Percentiles rank a stretch among this genome's conserved stretches.
Conservation (phyloP, 192 early-diverging fungal species). For the Backusella mclennaniae region DNA sequence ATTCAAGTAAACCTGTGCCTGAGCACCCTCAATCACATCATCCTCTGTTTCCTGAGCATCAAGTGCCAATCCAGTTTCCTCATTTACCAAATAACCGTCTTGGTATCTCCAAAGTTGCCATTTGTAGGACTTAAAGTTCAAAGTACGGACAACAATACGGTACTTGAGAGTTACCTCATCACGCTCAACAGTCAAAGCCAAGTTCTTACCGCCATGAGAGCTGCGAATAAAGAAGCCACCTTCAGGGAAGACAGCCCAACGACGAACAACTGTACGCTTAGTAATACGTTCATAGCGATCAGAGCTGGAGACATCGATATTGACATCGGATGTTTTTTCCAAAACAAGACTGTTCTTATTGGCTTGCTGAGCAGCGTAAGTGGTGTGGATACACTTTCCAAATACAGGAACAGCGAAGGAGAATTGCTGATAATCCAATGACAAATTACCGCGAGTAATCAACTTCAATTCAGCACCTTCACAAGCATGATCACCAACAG, state of each 20-base stretch:
- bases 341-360: neutral
- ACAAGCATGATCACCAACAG: neutral
- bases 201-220: conserved; percentile 10
- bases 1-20: conserved; percentile 12
- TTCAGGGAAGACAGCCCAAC: conserved; percentile 34
- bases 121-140: conserved; percentile 26
- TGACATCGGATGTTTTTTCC: neutral
- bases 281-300: conserved; percentile 21
- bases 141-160: conserved; percentile 4
- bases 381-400: conserved; percentile 5
- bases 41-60: conserved; percentile 10
- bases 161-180: conserved; percentile 11
- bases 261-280: conserved; percentile 22
- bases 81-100: conserved; percentile 26
- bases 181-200: conserved; percentile 24
- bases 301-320: neutral
- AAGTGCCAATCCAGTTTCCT: conserved; percentile 19
- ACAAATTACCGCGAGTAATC: conserved; percentile 10
- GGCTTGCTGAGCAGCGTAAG: conserved; percentile 3
- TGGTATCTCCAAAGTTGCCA: conserved; percentile 33
- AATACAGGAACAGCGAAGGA: conserved; percentile 28
- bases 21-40: conserved; percentile 10
- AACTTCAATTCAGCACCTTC: conserved; percentile 21
- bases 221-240: conserved; percentile 26
- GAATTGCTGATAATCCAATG: conserved; percentile 21